These are phyloP conservation scores for Trametes polyzona DNA, from an alignment of 1,284 basidiomycete species.

Conservation along the genomic window DNA sequence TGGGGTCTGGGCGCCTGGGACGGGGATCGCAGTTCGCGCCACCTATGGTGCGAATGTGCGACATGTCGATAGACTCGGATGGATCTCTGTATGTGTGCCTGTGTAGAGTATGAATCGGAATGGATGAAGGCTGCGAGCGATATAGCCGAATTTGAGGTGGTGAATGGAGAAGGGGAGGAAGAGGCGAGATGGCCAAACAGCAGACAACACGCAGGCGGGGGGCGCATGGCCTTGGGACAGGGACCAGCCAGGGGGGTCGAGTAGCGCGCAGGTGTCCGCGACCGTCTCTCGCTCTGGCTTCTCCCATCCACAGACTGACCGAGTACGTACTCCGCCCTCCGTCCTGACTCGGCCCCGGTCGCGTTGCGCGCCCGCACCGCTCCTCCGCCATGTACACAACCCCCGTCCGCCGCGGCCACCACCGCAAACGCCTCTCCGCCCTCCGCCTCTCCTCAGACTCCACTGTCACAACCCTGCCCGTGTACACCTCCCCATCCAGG, in stretches of 20 bases:
- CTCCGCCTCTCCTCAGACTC: conserved; percentile 71
- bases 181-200: conserved; percentile 8
- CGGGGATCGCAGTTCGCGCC: neutral
- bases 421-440: conserved; percentile 60
- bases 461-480: conserved; percentile 61
- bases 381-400: conserved; percentile 21
- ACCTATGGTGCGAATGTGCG: neutral
- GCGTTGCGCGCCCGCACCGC: conserved; percentile 13
- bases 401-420: conserved; percentile 33
- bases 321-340: neutral
- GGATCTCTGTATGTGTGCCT: neutral
- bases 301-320: neutral
- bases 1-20: neutral
- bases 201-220: conserved; percentile 5
- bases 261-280: neutral
- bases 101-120: neutral
- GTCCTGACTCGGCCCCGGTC: conserved; percentile 13
- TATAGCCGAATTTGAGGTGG: neutral
- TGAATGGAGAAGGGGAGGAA: no score
- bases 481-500: conserved; percentile 54
- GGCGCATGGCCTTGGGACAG: neutral
- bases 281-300: neutral
- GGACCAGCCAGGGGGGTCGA: neutral
- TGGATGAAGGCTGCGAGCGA: neutral
- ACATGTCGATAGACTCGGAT: neutral